Evolutionary conservation across 2,329 filamentous ascomycete species (phyloP), one percentile per base, ranked within the genome.

Genomic region (Xylariales sp.): DNA sequence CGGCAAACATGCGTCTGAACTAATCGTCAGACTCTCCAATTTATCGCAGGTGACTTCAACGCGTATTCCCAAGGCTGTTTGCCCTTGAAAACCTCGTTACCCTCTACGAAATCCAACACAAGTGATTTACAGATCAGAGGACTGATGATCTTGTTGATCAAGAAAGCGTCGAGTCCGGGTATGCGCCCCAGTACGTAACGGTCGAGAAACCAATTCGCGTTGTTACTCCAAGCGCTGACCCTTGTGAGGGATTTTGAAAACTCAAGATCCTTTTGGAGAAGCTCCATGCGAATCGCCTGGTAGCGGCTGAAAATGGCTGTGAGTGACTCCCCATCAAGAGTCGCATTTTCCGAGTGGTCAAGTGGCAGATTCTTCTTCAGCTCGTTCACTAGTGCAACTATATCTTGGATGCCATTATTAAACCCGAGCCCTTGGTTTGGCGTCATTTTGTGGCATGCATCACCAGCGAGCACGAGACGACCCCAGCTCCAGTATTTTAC

Each of bases 401-500:
- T 45, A 24, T 57, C 54, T 25, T 46, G 36, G 3, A 60, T 45
- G 6, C 54, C 59, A 33, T 50, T 50, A 38, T 62, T 62, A 20
- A 53, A 53, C 3, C 59, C 57, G 3, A 55, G 46, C 4, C 57
- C 59, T 2, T 53, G 46, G 29, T 57, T 55, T 4, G 59, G 55
- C 5, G 59, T 60, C 25, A 61, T n/a, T n/a, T 63, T 63, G 33
- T 60, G 58, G 11, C 53, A 52, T 3, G 36, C 36, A n/a, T 38
- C 36, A 14, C 36, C 36, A 11, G 21, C 19, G n/a, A 38, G 28
- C n/a, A 38, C 36, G n/a, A 38, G 30, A 4, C 36, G 28, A 8
- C 25, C 28, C 36, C 36, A 38, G 36, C 36, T 38, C 36, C 36
- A 38, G 17, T 38, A 19, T 10, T 38, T 29, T 14, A 38, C 36